These are phyloP conservation scores for Zelonia costaricensis DNA, from an alignment of 208 protist genomes.

Conservation along the genomic window DNA sequence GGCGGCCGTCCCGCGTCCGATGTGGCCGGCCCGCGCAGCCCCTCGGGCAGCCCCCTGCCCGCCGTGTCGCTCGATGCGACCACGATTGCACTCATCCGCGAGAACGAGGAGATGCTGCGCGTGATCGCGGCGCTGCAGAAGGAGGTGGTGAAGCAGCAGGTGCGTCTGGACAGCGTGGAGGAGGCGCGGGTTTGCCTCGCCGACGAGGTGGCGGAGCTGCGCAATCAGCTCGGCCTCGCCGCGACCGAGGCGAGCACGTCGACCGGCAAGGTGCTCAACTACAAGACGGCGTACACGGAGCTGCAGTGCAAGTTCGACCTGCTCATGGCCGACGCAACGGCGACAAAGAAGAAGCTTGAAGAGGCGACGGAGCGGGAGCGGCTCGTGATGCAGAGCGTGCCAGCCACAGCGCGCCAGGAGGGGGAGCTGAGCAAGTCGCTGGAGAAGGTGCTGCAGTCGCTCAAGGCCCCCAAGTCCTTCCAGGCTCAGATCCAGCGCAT, in stretches of 20 bases:
- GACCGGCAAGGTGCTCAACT: conserved; percentile 38
- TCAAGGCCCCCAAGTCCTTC: conserved; percentile 15
- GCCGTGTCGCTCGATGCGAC: conserved; percentile 31
- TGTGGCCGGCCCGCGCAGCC: conserved; percentile 30
- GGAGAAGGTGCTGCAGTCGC: conserved; percentile 8
- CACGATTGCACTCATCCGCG: conserved; percentile 43
- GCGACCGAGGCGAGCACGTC: conserved; percentile 22
- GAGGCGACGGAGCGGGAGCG: conserved; percentile 19
- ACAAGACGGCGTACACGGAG: conserved; percentile 36
- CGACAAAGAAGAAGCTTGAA: conserved; percentile 27
- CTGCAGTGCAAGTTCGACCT: conserved; percentile 25
- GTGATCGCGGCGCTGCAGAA: conserved; percentile 42
- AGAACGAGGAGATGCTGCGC: conserved; percentile 67
- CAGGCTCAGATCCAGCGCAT: conserved; percentile 3
- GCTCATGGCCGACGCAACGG: conserved; percentile 35
- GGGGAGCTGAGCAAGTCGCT: conserved; percentile 27
- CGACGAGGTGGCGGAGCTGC: conserved; percentile 44
- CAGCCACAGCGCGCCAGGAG: conserved; percentile 6
- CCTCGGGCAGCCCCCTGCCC: conserved; percentile 23
- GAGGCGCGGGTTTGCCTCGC: conserved; percentile 7
- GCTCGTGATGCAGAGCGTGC: background rate
- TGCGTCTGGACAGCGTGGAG: conserved; percentile 23
- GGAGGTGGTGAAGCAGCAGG: conserved; percentile 28
- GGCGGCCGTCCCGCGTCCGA: conserved; percentile 1
- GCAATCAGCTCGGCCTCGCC: conserved; percentile 44